A percentile compares a stretch with the other conserved stretches of the same genome.
These are phyloP conservation scores for Venturia effusa DNA, from an alignment of 2,329 filamentous ascomycete species.

Conservation along the genomic window DNA sequence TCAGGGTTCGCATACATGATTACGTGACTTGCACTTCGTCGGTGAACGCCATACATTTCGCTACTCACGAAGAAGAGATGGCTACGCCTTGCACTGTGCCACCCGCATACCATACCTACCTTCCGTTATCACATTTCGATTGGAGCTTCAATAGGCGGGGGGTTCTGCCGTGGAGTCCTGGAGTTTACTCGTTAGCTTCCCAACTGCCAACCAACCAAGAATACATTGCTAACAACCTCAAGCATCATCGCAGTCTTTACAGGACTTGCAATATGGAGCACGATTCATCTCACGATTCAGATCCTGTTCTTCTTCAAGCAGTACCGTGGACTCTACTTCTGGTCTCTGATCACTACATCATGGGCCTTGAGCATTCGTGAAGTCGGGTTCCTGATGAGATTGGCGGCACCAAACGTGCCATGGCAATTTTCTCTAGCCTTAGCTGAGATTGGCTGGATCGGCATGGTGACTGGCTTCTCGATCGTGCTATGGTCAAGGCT, in stretches of 20 bases:
- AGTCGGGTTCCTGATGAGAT: constrained; percentile 30
- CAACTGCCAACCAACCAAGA: neutral
- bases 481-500: constrained; percentile 53
- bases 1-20: neutral
- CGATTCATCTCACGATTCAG: constrained; percentile 35
- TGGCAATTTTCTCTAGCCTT: constrained; percentile 18
- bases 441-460: constrained; percentile 43
- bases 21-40: neutral
- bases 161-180: constrained; percentile 2
- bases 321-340: constrained; percentile 39
- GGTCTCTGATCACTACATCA: constrained; percentile 34
- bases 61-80: neutral
- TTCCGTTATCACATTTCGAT: neutral
- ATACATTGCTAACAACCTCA: neutral
- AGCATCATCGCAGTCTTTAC: constrained; percentile 6
- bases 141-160: constrained; percentile 7
- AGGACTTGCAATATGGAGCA: constrained; percentile 26
- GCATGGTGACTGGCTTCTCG: constrained; percentile 52
- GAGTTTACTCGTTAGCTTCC: constrained; percentile 5
- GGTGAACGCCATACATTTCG: neutral
- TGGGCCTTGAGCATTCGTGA: constrained; percentile 37
- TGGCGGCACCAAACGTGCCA: constrained; percentile 21
- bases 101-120: neutral
- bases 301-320: constrained; percentile 37
- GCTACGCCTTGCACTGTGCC: neutral